These are phyloP conservation scores for Alternaria gansuensis DNA, from an alignment of 2,329 filamentous ascomycete genomes.

Conservation along the genomic window DNA sequence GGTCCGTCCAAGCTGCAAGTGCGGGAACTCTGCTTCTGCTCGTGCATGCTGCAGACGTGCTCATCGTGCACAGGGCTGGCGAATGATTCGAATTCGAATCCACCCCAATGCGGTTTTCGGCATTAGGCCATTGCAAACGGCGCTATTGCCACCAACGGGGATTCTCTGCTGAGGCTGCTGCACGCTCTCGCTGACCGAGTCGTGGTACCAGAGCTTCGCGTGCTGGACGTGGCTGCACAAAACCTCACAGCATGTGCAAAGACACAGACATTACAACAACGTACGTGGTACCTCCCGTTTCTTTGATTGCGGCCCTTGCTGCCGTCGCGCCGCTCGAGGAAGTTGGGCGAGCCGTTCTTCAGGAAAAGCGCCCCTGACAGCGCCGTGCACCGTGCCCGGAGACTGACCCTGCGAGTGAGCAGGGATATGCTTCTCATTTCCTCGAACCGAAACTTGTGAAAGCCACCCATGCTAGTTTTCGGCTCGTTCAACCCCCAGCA, in stretches of 20 bases:
- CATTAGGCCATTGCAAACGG: slow-evolving; percentile 29
- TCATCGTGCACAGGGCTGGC: slow-evolving; percentile 40
- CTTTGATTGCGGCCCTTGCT: slow-evolving; percentile 24
- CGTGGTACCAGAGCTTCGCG: slow-evolving; percentile 34
- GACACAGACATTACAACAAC: background rate
- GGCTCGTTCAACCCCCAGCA: slow-evolving; percentile 42
- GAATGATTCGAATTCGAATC: slow-evolving; percentile 40
- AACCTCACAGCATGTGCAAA: slow-evolving; percentile 10
- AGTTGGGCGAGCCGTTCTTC: slow-evolving; percentile 26
- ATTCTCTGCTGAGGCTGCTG: slow-evolving; percentile 21
- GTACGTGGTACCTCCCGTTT: slow-evolving; percentile 12
- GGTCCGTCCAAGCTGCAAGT: slow-evolving; percentile 31
- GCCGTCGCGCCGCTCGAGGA: slow-evolving; percentile 17
- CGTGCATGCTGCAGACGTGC: slow-evolving; percentile 39
- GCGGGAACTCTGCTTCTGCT: slow-evolving; percentile 42
- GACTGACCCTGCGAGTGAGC: slow-evolving; percentile 43
- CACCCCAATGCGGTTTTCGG: slow-evolving; percentile 34
- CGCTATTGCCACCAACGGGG: slow-evolving; percentile 39
- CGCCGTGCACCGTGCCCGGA: slow-evolving; percentile 41
- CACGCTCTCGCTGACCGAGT: slow-evolving; percentile 33
- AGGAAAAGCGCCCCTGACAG: slow-evolving; percentile 39
- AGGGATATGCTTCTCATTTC: slow-evolving; percentile 47
- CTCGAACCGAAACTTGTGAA: slow-evolving; percentile 49
- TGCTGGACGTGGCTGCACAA: slow-evolving; percentile 10
- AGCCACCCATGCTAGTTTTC: slow-evolving; percentile 45